Percentiles rank a stretch among this genome's conserved stretches.
These are phyloP conservation scores for Lentinula raphanica DNA, from an alignment of 768 basidiomycete genomes.

Conservation along the genomic window DNA sequence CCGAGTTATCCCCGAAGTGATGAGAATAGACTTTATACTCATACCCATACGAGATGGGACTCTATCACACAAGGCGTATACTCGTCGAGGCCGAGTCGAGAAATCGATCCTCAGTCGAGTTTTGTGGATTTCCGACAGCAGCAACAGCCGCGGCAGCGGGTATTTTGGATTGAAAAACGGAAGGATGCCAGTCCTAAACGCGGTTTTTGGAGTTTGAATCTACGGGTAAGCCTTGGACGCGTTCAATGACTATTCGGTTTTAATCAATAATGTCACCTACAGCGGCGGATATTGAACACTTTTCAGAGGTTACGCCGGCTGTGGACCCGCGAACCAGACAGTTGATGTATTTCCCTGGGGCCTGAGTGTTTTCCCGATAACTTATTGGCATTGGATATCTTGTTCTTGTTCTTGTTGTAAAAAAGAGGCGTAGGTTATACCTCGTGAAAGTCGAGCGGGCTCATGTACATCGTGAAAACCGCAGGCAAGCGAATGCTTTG, in stretches of 20 bases:
- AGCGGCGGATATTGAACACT: neutral
- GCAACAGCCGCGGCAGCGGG: neutral
- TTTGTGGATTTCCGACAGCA: constrained; percentile 1
- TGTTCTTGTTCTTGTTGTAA: no score
- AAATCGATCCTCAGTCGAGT: neutral
- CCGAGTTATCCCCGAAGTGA: neutral
- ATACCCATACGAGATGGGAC: neutral
- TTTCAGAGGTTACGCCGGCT: neutral
- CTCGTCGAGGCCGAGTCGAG: neutral
- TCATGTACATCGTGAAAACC: no score
- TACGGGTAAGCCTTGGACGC: neutral
- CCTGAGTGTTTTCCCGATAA: no score
- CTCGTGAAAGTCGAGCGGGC: no score
- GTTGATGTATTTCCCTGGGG: no score
- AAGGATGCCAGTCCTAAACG: neutral
- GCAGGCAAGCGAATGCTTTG: no score
- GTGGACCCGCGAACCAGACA: neutral
- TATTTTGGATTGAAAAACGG: neutral
- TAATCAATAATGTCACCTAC: neutral
- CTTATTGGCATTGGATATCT: no score
- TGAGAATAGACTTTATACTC: neutral
- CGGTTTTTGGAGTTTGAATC: neutral
- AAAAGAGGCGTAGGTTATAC: no score
- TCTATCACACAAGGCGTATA: neutral
- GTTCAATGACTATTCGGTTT: neutral